Evolutionary conservation across 768 basidiomycete species (phyloP), one percentile per base, ranked within the genome.

Genomic region (Lactarius deliciosus): DNA sequence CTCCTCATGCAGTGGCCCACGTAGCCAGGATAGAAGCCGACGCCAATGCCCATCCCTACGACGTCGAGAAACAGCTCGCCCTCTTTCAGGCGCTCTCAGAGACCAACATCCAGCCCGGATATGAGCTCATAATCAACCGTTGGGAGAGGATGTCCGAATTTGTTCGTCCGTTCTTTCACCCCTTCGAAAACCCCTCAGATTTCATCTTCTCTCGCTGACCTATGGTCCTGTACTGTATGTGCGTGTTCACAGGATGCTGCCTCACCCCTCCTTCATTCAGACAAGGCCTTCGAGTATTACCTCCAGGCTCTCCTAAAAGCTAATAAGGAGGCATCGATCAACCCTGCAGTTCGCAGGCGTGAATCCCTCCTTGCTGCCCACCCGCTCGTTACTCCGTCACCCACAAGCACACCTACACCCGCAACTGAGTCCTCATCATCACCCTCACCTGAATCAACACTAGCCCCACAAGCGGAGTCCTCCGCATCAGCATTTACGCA

Each of bases 131-230:
- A 64, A 85, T 92, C 64, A 86, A 79, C 72, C 85, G 91, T 63
- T 94, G 92, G 92, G 92, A 94, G 74, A 82, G 87, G 70, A 86
- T 88, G 83, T 85, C 84, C 72, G 89, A 93, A 82, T 92, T 89
- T 73, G 92, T 93, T 78, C 71, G 90, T 85, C 36, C 56, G 10
- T 43, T 60, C 43, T 13, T 16, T 13, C 56, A 10, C 50, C 40
- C 15, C 60, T 28, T 5, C 18, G 30, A 16, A 20, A 15, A 8
- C 55, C n/a, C n/a, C 28, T 11, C 55, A 13, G 32, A 43, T 25
- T 15, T 50, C 25, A 1, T 28, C 40, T 36, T 34, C 58, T 22
- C 55, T 59, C 30, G n/a, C 62, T 65, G 45, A 69, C 59, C 65
- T 59, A 60, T 57, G 56, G 68, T 61, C 60, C 60, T 30, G 43